Evolutionary conservation across 169 alveolate species (phyloP).

Genomic region (Plasmodium cynomolgi): DNA sequence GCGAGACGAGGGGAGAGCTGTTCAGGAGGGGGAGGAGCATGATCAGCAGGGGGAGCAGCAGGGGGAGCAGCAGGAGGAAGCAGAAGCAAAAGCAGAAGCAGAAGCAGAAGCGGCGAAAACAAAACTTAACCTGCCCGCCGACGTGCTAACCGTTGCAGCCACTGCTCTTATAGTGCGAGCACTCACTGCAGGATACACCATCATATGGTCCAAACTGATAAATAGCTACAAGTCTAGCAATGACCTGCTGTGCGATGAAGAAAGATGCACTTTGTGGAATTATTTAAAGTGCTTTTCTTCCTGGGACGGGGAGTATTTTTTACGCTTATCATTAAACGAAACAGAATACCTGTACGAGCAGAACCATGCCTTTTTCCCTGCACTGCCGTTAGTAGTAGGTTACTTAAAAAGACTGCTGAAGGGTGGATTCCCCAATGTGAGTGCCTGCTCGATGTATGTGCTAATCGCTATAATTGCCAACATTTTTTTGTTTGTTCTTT

Average conservation of each 20-base stretch:
- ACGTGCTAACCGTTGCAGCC: neutral
- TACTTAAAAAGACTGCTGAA: conserved; percentile 6
- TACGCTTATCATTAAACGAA: conserved; percentile 77
- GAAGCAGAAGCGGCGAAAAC: neutral
- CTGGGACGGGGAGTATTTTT: conserved; percentile 84
- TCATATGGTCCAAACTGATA: conserved; percentile 43
- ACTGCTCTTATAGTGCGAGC: neutral
- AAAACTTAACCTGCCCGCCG: neutral
- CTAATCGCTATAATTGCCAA: conserved; percentile 22
- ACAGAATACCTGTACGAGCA: conserved; percentile 80
- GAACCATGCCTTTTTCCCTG: conserved; percentile 83
- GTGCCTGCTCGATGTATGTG: conserved; percentile 10
- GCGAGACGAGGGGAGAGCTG: neutral
- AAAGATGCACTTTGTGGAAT: conserved; percentile 15
- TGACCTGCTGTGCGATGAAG: conserved; percentile 38
- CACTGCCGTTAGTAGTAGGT: conserved; percentile 77
- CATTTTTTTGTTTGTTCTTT: conserved; percentile 22
- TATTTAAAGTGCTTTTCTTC: conserved; percentile 29
- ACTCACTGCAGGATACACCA: conserved; percentile 32
- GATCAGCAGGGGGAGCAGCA: too few relatives aligned
- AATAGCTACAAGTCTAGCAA: conserved; percentile 41
- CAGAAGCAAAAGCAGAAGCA: neutral
- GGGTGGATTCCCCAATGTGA: neutral
- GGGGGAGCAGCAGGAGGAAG: neutral
- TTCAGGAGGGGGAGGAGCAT: too few relatives aligned